Conservation (phyloP, 2,329 filamentous ascomycete species). For the Dryadomyces sulphureus region DNA sequence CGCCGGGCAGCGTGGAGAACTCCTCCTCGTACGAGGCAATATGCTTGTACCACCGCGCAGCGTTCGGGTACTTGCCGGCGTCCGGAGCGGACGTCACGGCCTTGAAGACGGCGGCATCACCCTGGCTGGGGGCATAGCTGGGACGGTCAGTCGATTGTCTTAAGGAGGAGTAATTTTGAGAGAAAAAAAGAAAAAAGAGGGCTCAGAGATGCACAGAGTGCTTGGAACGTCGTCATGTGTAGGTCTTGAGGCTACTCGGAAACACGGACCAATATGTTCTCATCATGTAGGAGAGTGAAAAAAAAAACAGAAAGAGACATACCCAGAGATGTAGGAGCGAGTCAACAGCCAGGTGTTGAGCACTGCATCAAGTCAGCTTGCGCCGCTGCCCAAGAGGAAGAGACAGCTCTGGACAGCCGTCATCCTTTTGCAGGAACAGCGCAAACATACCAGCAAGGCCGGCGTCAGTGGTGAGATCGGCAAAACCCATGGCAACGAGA, state of each 20-base stretch:
- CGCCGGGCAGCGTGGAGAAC: conserved; percentile 80
- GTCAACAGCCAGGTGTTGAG: conserved; percentile 53
- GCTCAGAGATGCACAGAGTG: conserved; percentile 58
- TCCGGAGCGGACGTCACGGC: conserved; percentile 62
- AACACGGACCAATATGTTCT: conserved; percentile 77
- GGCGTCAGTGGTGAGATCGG: conserved; percentile 16
- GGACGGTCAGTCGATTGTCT: no score
- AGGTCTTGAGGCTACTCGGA: conserved; percentile 74
- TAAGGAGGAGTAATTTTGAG: not conserved
- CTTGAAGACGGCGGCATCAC: conserved; percentile 94
- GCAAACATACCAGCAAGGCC: conserved; percentile 14
- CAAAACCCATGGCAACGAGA: conserved; percentile 15
- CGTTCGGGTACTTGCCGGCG: conserved; percentile 79
- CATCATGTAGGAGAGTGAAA: conserved; percentile 36
- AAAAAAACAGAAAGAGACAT: conserved; percentile 25
- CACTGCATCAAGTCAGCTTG: conserved; percentile 22
- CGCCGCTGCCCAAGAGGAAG: not conserved
- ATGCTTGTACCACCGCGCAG: conserved; percentile 98
- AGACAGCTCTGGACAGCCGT: not conserved
- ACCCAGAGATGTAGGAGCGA: conserved; percentile 65
- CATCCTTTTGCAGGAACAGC: not conserved
- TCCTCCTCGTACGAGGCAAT: conserved; percentile 84
- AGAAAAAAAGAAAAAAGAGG: not conserved
- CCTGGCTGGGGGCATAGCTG: conserved; percentile 62
- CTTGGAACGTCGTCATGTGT: conserved; percentile 53